Percentiles rank a stretch among this genome's conserved stretches.
phyloP scores from a whole-genome alignment of 2,329 filamentous ascomycete species.

The Macrophomina pseudophaseolina region DNA sequence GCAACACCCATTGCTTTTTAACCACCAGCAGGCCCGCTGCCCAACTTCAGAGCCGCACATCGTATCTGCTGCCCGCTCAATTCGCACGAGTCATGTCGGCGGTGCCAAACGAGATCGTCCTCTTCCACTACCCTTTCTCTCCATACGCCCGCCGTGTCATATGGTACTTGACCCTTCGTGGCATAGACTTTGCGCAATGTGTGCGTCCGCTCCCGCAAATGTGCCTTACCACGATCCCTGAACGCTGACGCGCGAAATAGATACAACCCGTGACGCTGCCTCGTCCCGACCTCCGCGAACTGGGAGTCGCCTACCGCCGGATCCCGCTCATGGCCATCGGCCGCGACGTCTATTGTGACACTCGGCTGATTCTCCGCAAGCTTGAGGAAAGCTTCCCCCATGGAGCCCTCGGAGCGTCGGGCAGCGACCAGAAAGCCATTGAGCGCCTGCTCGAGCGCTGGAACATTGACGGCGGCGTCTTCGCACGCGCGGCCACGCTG shows the following conservation, averaged over 20 bases:
- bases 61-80: slow-evolving; percentile 12
- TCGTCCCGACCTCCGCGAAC: slow-evolving; percentile 64
- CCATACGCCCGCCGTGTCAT: slow-evolving; percentile 67
- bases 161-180: slow-evolving; percentile 70
- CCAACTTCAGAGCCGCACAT: slow-evolving; percentile 19
- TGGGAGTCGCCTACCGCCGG: slow-evolving; percentile 70
- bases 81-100: slow-evolving; percentile 22
- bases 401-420: slow-evolving; percentile 22
- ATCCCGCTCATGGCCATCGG: slow-evolving; percentile 72
- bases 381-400: slow-evolving; percentile 63
- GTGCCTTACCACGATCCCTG: slow-evolving; percentile 23
- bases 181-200: slow-evolving; percentile 69
- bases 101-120: slow-evolving; percentile 54
- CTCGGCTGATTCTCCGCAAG: slow-evolving; percentile 69
- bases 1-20: slow-evolving; percentile 6
- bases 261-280: slow-evolving; percentile 70
- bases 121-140: slow-evolving; percentile 70
- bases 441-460: slow-evolving; percentile 62
- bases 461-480: slow-evolving; percentile 62
- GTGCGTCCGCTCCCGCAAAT: slow-evolving; percentile 49
- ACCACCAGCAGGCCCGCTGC: slow-evolving; percentile 18
- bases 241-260: slow-evolving; percentile 43
- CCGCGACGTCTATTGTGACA: slow-evolving; percentile 71
- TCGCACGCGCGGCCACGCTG: slow-evolving; percentile 56
- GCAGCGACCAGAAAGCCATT: slow-evolving; percentile 51